Conservation (phyloP, 768 basidiomycete species). For the Mrakia gelida region DNA sequence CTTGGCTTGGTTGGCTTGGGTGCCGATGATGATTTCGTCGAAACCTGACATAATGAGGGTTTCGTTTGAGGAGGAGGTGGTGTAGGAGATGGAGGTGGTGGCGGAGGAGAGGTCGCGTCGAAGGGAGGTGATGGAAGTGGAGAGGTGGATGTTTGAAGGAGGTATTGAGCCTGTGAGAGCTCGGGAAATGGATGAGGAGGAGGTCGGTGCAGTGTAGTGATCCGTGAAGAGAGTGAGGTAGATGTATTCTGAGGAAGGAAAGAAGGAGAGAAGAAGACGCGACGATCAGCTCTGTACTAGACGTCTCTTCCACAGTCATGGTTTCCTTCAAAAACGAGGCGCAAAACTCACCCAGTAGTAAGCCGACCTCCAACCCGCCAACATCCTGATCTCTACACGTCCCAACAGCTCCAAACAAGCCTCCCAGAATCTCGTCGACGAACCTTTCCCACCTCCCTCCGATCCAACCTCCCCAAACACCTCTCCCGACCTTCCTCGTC, state of each 20-base stretch:
- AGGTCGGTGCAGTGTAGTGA: slow-evolving; percentile 59
- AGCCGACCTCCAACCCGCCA: slow-evolving; percentile 57
- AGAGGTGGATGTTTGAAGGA: slow-evolving; percentile 54
- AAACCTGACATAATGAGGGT: slow-evolving; percentile 50
- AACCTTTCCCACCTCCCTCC: slow-evolving; percentile 57
- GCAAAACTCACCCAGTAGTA: slow-evolving; percentile 55
- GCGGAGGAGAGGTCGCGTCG: slow-evolving; percentile 37
- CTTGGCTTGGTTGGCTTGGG: slow-evolving; percentile 64
- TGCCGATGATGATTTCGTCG: slow-evolving; percentile 65
- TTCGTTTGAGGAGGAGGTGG: slow-evolving; percentile 47
- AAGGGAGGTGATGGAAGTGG: slow-evolving; percentile 53
- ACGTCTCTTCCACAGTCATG: neutral
- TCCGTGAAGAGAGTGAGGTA: slow-evolving; percentile 63
- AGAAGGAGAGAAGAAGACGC: neutral
- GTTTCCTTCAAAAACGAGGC: neutral
- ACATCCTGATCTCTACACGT: slow-evolving; percentile 60
- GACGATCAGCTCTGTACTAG: neutral
- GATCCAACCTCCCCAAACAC: slow-evolving; percentile 37
- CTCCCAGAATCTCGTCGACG: slow-evolving; percentile 55
- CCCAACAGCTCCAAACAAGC: slow-evolving; percentile 68
- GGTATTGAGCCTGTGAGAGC: slow-evolving; percentile 48
- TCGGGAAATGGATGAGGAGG: slow-evolving; percentile 19
- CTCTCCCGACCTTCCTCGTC: slow-evolving; percentile 9
- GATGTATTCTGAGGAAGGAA: slow-evolving; percentile 58
- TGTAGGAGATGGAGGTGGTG: slow-evolving; percentile 34